These are phyloP conservation scores for Suhomyces sp. DNA, from an alignment of 805 yeast species.

Conservation along the genomic window DNA sequence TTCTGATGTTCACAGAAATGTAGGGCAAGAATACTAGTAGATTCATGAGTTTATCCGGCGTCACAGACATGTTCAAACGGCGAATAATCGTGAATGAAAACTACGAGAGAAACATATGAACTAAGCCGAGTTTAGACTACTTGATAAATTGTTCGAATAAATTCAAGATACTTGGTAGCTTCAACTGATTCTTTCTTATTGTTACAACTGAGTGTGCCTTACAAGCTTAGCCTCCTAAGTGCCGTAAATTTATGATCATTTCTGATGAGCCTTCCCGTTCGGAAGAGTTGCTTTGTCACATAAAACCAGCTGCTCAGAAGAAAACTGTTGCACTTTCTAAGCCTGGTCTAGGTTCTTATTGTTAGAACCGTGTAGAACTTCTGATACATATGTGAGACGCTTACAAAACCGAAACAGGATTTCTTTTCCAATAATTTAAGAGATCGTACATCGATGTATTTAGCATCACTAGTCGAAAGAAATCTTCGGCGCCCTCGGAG, in stretches of 20 bases:
- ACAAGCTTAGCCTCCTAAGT: neutral
- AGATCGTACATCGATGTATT: neutral
- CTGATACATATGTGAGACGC: neutral
- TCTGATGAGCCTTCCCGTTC: neutral
- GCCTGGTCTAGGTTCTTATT: neutral
- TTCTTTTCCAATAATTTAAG: neutral
- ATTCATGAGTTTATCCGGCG: neutral
- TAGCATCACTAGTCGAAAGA: neutral
- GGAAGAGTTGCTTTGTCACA: neutral
- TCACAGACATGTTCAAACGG: neutral
- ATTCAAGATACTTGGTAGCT: neutral
- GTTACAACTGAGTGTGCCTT: neutral
- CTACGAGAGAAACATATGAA: neutral
- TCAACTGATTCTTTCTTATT: neutral
- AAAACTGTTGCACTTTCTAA: neutral
- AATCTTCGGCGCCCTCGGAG: neutral
- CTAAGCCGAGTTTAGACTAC: neutral
- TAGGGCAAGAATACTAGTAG: neutral
- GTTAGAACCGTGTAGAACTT: neutral
- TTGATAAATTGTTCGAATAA: neutral
- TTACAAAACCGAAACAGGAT: neutral
- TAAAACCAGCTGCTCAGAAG: neutral
- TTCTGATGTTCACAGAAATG: neutral
- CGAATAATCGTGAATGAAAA: neutral
- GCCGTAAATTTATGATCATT: neutral